A percentile compares a stretch with the other conserved stretches of the same genome.
Conservation (phyloP, 1,139 yeast species). For the Blastobotrys buckinghamii region DNA sequence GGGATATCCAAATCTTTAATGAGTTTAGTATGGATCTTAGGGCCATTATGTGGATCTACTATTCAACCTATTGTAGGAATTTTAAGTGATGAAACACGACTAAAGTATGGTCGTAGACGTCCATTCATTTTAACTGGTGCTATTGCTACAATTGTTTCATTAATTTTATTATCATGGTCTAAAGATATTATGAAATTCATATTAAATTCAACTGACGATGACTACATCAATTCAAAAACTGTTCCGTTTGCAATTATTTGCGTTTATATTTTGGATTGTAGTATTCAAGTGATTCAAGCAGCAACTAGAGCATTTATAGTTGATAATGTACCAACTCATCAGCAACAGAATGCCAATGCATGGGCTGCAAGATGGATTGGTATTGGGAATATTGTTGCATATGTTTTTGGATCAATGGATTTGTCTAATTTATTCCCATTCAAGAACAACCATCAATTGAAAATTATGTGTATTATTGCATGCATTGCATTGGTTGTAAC, state of each 20-base stretch:
- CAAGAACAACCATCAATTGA: conserved; percentile 46
- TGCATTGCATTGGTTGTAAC: conserved; percentile 38
- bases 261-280: conserved; percentile 48
- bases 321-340: conserved; percentile 48
- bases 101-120: conserved; percentile 44
- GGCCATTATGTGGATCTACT: conserved; percentile 56
- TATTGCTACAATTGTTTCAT: conserved; percentile 39
- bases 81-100: conserved; percentile 45
- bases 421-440: conserved; percentile 34
- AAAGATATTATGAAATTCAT: conserved; percentile 30
- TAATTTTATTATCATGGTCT: conserved; percentile 45
- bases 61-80: conserved; percentile 59
- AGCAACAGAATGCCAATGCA: conserved; percentile 56
- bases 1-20: conserved; percentile 49
- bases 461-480: conserved; percentile 43
- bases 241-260: conserved; percentile 47
- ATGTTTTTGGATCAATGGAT: conserved; percentile 42
- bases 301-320: conserved; percentile 53
- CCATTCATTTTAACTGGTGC: conserved; percentile 52
- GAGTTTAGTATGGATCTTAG: conserved; percentile 58
- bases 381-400: conserved; percentile 50
- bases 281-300: conserved; percentile 53
- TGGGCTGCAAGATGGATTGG: conserved; percentile 72
- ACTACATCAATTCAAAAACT: conserved; percentile 34
- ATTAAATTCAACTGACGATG: conserved; percentile 23